Percentiles rank a stretch among this genome's conserved stretches.
phyloP scores from a whole-genome alignment of 345 rosid genomes.

The Euclidium syriacum region DNA sequence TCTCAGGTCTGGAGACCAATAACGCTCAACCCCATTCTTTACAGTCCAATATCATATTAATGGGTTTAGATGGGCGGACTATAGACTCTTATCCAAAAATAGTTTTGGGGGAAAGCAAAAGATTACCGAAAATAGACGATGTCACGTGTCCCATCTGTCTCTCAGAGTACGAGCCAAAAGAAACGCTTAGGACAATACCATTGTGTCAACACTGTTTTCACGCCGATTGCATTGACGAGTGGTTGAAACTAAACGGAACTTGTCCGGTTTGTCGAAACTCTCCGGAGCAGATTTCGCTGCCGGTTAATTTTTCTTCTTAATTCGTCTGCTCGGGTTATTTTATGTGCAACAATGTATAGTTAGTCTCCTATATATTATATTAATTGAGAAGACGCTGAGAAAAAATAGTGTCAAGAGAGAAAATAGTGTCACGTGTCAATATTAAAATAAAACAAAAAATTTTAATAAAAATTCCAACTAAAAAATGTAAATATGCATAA shows the following conservation, averaged over 20 bases:
- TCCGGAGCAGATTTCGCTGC: constrained; percentile 17
- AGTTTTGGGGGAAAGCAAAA: constrained; percentile 46
- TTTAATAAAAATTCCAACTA: too few species aligned
- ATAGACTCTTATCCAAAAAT: constrained; percentile 59
- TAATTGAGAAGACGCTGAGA: too few species aligned
- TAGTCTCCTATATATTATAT: too few species aligned
- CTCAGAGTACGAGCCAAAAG: constrained; percentile 48
- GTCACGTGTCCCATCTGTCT: constrained; percentile 50
- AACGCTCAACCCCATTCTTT: constrained; percentile 20
- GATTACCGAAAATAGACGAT: constrained; percentile 43
- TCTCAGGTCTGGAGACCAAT: constrained; percentile 18
- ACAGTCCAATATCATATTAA: background rate
- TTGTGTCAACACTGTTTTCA: constrained; percentile 63
- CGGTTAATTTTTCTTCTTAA: background rate
- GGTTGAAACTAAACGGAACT: constrained; percentile 50
- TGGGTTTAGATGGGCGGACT: constrained; percentile 43
- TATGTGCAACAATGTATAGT: too few species aligned
- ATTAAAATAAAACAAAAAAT: too few species aligned
- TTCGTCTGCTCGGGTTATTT: background rate
- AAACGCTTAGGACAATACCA: constrained; percentile 48
- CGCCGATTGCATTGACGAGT: constrained; percentile 51
- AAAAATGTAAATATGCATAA: too few species aligned
- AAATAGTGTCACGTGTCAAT: too few species aligned
- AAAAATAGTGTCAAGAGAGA: too few species aligned
- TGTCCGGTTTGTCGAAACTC: constrained; percentile 62